Percentiles rank a stretch among this genome's conserved stretches.
Evolutionary conservation across 192 early-diverging fungal species (phyloP).

Genomic region (Backusella psychrophila): DNA sequence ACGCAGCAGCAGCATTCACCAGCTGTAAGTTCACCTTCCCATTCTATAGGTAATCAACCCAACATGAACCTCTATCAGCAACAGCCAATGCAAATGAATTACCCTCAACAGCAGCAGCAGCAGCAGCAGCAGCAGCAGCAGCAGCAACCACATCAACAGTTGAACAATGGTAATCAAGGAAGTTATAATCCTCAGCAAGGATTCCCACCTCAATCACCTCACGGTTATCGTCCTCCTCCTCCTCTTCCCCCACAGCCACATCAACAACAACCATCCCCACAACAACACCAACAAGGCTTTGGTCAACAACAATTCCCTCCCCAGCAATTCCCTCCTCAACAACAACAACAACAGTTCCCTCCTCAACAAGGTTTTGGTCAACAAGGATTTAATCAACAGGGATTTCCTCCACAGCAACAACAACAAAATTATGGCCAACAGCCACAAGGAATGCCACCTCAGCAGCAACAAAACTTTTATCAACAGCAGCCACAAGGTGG

Average conservation of each 20-base stretch:
- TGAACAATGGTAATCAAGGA: background rate
- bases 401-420: background rate
- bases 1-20: background rate
- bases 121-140: background rate
- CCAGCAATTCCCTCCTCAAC: background rate
- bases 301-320: background rate
- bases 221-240: background rate
- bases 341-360: background rate
- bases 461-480: conserved; percentile 1
- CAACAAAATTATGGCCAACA: background rate
- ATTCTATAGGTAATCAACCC: background rate
- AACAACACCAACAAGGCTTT: background rate
- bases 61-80: background rate
- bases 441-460: background rate
- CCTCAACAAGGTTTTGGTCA: background rate
- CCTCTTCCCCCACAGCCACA: background rate
- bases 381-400: background rate
- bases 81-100: background rate
- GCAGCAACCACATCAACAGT: background rate
- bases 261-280: background rate
- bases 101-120: background rate
- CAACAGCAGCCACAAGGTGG: background rate
- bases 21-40: background rate
- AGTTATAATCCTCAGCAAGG: background rate
- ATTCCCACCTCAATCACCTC: background rate